phyloP scores from a whole-genome alignment of 192 early-diverging fungal genomes.

The Coemansia sp. region DNA sequence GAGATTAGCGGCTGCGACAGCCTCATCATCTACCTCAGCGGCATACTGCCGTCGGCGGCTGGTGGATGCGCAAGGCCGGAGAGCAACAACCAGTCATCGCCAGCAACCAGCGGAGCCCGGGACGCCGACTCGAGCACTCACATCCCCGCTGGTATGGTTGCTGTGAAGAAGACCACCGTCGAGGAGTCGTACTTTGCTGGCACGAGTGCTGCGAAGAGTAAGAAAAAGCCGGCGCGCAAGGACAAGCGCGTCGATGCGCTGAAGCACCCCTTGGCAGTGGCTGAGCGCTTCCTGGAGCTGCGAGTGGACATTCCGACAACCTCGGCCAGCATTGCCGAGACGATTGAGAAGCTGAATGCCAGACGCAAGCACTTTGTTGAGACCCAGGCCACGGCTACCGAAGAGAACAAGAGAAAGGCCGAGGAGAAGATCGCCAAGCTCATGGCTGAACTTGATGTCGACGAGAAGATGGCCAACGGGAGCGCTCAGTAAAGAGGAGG shows the following conservation, averaged over 20 bases:
- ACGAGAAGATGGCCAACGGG: conserved; percentile 47
- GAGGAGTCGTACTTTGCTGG: conserved; percentile 80
- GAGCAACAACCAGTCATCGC: conserved; percentile 32
- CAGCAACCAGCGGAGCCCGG: conserved; percentile 56
- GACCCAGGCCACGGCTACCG: conserved; percentile 77
- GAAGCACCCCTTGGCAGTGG: conserved; percentile 76
- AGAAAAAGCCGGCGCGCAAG: conserved; percentile 67
- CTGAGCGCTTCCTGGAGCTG: conserved; percentile 77
- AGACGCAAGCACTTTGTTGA: conserved; percentile 74
- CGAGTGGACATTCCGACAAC: conserved; percentile 82
- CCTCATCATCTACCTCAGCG: conserved; percentile 74
- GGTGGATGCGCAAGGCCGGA: conserved; percentile 19
- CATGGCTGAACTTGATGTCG: conserved; percentile 58
- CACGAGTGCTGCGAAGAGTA: conserved; percentile 57
- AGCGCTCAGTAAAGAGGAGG: not conserved
- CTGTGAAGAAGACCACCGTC: conserved; percentile 73
- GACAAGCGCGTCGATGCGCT: conserved; percentile 60
- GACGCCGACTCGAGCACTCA: conserved; percentile 62
- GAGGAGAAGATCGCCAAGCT: conserved; percentile 82
- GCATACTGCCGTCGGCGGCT: conserved; percentile 29
- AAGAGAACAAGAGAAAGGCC: conserved; percentile 86
- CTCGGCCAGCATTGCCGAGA: conserved; percentile 64
- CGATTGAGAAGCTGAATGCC: conserved; percentile 72
- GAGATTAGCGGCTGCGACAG: conserved; percentile 86
- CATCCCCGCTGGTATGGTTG: conserved; percentile 76